Percentiles rank a stretch among this genome's conserved stretches.
Evolutionary conservation across 441 rosid species (phyloP).

Genomic region (Pelargonium australe): DNA sequence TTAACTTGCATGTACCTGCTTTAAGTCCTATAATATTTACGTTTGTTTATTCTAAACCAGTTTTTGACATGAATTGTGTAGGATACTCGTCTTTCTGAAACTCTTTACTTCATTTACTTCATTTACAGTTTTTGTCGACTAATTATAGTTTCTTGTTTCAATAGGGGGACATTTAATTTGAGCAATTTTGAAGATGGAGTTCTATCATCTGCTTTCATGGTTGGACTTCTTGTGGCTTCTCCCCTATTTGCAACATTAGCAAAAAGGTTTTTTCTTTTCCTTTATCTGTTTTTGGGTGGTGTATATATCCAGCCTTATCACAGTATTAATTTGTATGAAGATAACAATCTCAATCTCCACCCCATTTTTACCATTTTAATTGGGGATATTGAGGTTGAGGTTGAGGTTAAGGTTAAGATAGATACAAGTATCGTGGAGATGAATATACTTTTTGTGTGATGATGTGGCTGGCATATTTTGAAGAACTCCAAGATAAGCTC

Average conservation of each 20-base stretch:
- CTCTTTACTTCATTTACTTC: background rate
- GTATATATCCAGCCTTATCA: too few species aligned
- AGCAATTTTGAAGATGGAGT: conserved; percentile 86
- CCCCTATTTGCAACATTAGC: conserved; percentile 90
- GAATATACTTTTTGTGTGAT: too few species aligned
- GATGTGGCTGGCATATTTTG: too few species aligned
- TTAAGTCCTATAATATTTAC: background rate
- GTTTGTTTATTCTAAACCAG: background rate
- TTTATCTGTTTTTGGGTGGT: background rate
- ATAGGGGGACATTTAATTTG: conserved; percentile 80
- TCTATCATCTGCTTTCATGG: conserved; percentile 94
- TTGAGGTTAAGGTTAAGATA: too few species aligned
- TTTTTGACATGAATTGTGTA: background rate
- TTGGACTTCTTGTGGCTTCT: conserved; percentile 87
- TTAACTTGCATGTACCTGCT: background rate
- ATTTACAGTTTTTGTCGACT: too few species aligned
- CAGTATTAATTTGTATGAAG: too few species aligned
- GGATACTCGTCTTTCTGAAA: background rate
- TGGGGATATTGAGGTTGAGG: too few species aligned
- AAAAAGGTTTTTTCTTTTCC: conserved; percentile 45
- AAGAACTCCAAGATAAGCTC: background rate
- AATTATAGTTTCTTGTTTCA: conserved; percentile 6
- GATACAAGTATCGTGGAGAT: too few species aligned
- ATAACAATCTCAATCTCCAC: too few species aligned
- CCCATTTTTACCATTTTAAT: too few species aligned